Base-by-base conservation (phyloP, 2,329 filamentous ascomycete genomes). In the Chrysoporthe austroafricana region DNA sequence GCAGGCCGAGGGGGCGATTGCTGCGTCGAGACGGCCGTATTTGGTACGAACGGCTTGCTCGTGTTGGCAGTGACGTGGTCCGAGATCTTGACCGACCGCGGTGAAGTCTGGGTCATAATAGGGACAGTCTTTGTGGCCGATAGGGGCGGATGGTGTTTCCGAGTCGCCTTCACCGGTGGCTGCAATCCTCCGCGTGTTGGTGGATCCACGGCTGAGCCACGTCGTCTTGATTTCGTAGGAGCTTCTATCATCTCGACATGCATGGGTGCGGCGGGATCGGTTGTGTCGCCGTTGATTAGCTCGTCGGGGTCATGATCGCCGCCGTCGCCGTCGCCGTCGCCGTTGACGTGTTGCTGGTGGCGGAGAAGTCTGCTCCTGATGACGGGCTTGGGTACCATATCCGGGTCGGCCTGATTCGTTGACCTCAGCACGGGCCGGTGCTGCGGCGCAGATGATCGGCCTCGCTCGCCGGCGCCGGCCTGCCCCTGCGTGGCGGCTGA, bases 391-490 rank as follows among this genome's bases (percentile, higher is more conserved):
- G 56, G 50, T 11, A 54, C 65, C 57, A 60, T 46, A 14, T 52
- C 68, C 54, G 36, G 59, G 36, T 34, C 52, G 58, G 62, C 59
- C 52, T 68, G 68, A 69, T 69, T 68, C 62, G 62, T 66, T 39
- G 59, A 62, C 66, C 56, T 66, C 66, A 63, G 68, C 68, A 68
- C 68, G 65, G 68, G 58, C 65, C 68, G 65, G 65, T 57, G 66
- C 36, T 62, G 68, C n/a, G 56, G 61, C 43, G 50, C 62, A 43
- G 52, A 46, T 14, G n/a, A 21, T 52, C 58, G 62, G 50, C 62
- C 42, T 58, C 62, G 52, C 54, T 58, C 36, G 21, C 50, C 42
- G 39, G 39, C n/a, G 39, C 57, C 39, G 57, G 36, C 57, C 32
- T 14, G 64, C 32, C 42, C 34, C 21, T 26, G 60, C 63, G 54